phyloP scores from a whole-genome alignment of 345 rosid genomes.

The Eucalyptus pumila region DNA sequence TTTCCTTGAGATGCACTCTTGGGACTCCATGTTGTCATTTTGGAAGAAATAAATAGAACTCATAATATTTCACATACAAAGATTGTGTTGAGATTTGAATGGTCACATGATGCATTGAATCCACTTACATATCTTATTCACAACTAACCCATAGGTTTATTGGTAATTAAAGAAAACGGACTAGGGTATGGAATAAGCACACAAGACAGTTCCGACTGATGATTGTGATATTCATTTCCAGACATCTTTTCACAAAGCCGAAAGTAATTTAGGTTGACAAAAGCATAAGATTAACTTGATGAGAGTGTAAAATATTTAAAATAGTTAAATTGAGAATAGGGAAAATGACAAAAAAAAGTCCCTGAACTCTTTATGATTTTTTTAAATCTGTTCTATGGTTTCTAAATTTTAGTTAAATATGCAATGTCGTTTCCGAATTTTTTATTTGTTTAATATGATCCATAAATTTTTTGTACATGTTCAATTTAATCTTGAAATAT shows the following conservation, averaged over 20 bases:
- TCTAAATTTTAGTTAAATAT: no score
- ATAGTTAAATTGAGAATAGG: background rate
- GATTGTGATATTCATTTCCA: background rate
- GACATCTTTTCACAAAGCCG: background rate
- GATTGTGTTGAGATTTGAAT: background rate
- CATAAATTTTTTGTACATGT: fast-evolving
- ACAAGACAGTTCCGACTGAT: fast-evolving
- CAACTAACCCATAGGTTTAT: background rate
- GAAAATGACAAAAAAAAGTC: no score
- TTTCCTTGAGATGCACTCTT: background rate
- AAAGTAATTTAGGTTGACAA: background rate
- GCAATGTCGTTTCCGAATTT: fast-evolving
- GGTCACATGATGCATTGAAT: background rate
- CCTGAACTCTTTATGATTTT: no score
- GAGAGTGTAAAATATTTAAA: background rate
- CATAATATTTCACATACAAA: background rate
- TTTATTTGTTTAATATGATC: no score
- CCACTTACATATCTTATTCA: background rate
- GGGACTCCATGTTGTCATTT: background rate
- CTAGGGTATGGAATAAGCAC: background rate
- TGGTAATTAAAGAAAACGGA: background rate
- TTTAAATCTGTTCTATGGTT: fast-evolving
- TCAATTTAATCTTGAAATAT: no score
- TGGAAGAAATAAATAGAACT: background rate
- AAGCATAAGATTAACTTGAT: background rate